phyloP scores from a whole-genome alignment of 371 early-diverging fungal genomes.

The Ecytonucleospora hepatopenaei region DNA sequence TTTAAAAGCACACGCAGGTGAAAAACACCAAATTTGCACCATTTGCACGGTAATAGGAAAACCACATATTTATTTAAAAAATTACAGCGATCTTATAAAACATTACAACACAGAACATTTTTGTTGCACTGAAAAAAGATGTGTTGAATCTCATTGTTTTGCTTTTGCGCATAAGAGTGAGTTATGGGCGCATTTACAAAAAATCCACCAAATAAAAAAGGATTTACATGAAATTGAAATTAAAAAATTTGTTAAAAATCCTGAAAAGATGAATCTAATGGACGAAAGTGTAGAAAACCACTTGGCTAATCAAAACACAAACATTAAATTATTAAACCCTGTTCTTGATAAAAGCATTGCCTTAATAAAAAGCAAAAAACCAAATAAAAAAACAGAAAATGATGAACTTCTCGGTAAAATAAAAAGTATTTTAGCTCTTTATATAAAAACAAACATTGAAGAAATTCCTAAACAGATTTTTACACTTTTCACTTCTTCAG shows the following conservation, averaged over 20 bases:
- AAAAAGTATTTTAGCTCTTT: too few species aligned
- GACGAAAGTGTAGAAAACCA: not conserved
- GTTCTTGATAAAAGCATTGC: too few species aligned
- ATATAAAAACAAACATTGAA: too few species aligned
- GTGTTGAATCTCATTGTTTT: conserved; percentile 47
- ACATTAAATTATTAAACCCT: not conserved
- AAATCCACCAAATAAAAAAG: conserved; percentile 23
- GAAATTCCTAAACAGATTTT: too few species aligned
- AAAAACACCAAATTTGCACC: conserved; percentile 48
- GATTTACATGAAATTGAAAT: conserved; percentile 17
- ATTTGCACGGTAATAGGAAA: conserved; percentile 50
- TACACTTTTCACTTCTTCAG: too few species aligned
- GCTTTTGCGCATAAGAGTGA: conserved; percentile 54
- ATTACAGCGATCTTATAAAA: conserved; percentile 47
- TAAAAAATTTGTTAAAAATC: conserved; percentile 2
- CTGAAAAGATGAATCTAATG: conserved; percentile 13
- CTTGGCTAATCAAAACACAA: conserved; percentile 5
- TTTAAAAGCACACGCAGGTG: conserved; percentile 46
- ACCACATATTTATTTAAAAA: conserved; percentile 47
- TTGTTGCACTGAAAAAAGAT: conserved; percentile 44
- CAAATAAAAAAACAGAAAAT: too few species aligned
- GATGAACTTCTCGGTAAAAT: too few species aligned
- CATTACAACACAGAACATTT: conserved; percentile 53
- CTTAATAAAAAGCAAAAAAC: too few species aligned
- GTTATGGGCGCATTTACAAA: conserved; percentile 41